Percentiles rank a stretch among this genome's conserved stretches.
Evolutionary conservation across 345 rosid species (phyloP).

Genomic region (Citrus maxima): DNA sequence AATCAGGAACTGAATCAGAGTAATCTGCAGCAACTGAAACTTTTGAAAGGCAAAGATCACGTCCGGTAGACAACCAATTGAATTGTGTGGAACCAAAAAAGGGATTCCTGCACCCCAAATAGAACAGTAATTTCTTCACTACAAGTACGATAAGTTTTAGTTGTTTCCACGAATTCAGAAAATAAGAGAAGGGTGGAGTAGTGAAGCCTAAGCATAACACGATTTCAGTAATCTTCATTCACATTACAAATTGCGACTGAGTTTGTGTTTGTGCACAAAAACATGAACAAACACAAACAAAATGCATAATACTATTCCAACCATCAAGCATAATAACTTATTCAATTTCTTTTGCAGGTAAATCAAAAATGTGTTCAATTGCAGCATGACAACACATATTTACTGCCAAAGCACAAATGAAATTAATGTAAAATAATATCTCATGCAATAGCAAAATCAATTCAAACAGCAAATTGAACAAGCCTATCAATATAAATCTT

Average conservation of each 20-base stretch:
- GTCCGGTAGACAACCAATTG: constrained; percentile 50
- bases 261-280: too few relatives aligned
- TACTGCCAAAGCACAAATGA: neutral
- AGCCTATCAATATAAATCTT: neutral
- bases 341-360: neutral
- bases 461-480: neutral
- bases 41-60: constrained; percentile 60
- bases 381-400: neutral
- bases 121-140: neutral
- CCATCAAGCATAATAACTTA: neutral
- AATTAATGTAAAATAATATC: neutral
- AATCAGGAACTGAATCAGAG: constrained; percentile 88
- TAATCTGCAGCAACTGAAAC: constrained; percentile 97
- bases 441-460: neutral
- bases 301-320: neutral
- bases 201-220: neutral
- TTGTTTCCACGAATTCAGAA: neutral
- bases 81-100: constrained; percentile 50
- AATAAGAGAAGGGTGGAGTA: neutral
- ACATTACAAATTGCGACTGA: neutral
- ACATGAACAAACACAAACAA: neutral
- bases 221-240: neutral
- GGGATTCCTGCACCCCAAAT: constrained; percentile 46
- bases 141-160: neutral
- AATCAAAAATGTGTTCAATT: neutral